Evolutionary conservation across 495 filamentous ascomycete genomes (phyloP).

Genomic region (Aspergillus avenaceus): DNA sequence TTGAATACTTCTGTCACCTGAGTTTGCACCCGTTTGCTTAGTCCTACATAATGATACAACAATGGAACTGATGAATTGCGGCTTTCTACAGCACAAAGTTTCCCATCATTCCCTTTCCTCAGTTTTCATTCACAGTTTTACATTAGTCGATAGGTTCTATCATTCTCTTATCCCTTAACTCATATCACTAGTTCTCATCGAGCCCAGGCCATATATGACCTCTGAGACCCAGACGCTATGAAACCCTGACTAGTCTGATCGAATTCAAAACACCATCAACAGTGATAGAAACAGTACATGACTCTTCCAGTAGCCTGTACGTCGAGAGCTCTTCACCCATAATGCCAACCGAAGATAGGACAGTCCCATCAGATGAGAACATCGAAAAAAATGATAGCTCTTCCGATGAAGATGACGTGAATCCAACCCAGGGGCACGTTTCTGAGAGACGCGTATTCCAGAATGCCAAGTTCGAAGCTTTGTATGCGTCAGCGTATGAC

Average conservation of each 20-base stretch:
- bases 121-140: too few relatives aligned
- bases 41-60: too few relatives aligned
- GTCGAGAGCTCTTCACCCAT: neutral
- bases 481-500: slow-evolving; percentile 29
- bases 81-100: too few relatives aligned
- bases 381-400: slow-evolving; percentile 8
- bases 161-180: too few relatives aligned
- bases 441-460: slow-evolving; percentile 47
- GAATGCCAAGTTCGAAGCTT: slow-evolving; percentile 49
- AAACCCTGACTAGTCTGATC: neutral
- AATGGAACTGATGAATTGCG: too few relatives aligned
- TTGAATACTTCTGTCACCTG: too few relatives aligned
- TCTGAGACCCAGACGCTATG: too few relatives aligned
- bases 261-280: neutral
- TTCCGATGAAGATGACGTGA: slow-evolving; percentile 29
- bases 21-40: too few relatives aligned
- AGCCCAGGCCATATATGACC: too few relatives aligned
- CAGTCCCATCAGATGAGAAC: neutral
- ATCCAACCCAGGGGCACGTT: slow-evolving; percentile 26
- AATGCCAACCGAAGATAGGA: neutral
- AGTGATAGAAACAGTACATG: neutral
- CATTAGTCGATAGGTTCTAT: too few relatives aligned
- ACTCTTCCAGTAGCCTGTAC: neutral
- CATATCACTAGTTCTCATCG: neutral
- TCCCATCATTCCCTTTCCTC: too few relatives aligned